Percentiles rank a stretch among this genome's conserved stretches.
phyloP scores from a whole-genome alignment of 768 basidiomycete species.

The Suillus lakei region DNA sequence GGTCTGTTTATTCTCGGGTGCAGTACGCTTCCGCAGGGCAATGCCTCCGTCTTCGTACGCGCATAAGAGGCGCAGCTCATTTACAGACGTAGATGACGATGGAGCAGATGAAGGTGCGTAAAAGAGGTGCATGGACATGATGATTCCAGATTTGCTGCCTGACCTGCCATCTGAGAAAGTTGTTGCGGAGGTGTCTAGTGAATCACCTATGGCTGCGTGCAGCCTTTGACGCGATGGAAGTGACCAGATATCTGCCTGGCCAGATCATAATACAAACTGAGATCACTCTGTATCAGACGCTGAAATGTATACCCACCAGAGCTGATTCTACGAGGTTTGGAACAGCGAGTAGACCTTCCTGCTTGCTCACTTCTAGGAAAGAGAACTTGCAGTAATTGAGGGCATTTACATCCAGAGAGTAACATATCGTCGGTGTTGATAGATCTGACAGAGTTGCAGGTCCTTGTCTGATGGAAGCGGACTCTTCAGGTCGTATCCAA shows the following conservation, averaged over 20 bases:
- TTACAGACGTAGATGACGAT: constrained; percentile 33
- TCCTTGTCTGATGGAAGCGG: constrained; percentile 49
- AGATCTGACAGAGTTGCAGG: constrained; percentile 58
- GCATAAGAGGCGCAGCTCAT: constrained; percentile 64
- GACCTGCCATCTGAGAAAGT: constrained; percentile 49
- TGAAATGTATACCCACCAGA: constrained; percentile 49
- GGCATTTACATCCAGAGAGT: constrained; percentile 87
- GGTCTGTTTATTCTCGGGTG: constrained; percentile 40
- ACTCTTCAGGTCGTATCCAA: constrained; percentile 61
- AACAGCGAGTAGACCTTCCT: constrained; percentile 66
- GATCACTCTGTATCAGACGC: not conserved
- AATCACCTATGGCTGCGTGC: constrained; percentile 84
- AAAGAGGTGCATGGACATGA: constrained; percentile 86
- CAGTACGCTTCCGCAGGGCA: constrained; percentile 58
- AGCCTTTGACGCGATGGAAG: constrained; percentile 69
- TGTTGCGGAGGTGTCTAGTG: constrained; percentile 31
- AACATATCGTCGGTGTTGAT: constrained; percentile 54
- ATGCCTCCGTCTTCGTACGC: constrained; percentile 89
- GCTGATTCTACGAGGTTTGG: constrained; percentile 91
- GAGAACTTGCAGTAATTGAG: constrained; percentile 94
- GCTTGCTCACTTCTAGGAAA: constrained; percentile 45
- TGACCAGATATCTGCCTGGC: constrained; percentile 85
- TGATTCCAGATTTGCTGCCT: constrained; percentile 73
- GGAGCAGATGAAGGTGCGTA: constrained; percentile 33
- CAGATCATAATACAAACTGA: constrained; percentile 1